Evolutionary conservation across 1,139 yeast species (phyloP), one percentile per base, ranked within the genome.

Genomic region (Hyphopichia khmerensis): DNA sequence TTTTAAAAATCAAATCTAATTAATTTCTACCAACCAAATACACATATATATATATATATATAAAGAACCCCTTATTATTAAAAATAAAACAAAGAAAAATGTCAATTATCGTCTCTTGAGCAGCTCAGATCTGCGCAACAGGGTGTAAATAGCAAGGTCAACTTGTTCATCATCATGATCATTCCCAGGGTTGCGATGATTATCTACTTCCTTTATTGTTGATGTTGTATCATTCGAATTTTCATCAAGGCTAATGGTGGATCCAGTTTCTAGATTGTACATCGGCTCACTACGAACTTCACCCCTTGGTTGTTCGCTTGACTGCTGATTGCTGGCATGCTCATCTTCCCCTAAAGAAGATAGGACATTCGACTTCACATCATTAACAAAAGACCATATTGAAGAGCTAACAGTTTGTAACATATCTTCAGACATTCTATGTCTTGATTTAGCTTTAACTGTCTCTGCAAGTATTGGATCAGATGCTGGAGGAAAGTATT

Each of bases 351-450:
- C 59, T 40, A 70, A 54, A 4, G 74, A 59, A 5, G 71, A 60
- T 32, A 68, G 52, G 14, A 71, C 72, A 44, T 70, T 71, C 37
- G 64, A 42, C 44, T 68, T 68, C 14, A 73, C 72, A 40, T 72
- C 77, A 47, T 66, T 71, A 16, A 73, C 75, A 56, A 73, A 72
- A 2, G 76, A 55, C 77, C 77, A 72, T 13, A 73, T 64, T 9
- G 76, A 71, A 15, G 69, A 59, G 3, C 76, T 69, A 1, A 72
- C 77, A 3, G 67, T 59, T 43, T 69, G 74, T 21, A 73, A 52
- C 71, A 72, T 65, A 43, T 69, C 75, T 21, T 68, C 72, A 10
- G 53, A 43, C 34, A 40, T 43, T 40, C 45, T 44, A 18, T 41
- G 33, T 2, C 21, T 10, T 36, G 33, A 14, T 8, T 30, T 21